Evolutionary conservation across 164 flowering plant species (phyloP).

Genomic region (Berberis thunbergii): DNA sequence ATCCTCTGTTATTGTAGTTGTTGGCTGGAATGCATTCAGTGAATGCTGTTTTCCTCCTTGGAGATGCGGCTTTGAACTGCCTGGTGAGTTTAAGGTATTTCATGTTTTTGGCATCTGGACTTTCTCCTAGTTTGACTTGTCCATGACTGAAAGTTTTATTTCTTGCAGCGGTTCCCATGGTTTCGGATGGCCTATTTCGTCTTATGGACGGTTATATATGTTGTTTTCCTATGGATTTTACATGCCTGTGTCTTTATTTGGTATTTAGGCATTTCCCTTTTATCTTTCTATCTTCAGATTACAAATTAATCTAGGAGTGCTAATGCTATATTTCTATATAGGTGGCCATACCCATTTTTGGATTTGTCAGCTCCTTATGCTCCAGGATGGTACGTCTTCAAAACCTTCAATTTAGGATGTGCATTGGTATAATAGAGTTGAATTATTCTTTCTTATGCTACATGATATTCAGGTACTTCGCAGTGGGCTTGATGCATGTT

Average conservation of each 20-base stretch:
- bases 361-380: slow-evolving; percentile 56
- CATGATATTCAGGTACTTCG: slow-evolving; percentile 54
- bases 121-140: background rate
- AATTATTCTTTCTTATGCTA: background rate
- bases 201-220: slow-evolving; percentile 61
- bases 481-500: slow-evolving; percentile 68
- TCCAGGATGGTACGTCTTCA: slow-evolving; percentile 38
- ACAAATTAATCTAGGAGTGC: background rate
- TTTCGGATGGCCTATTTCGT: slow-evolving; percentile 82
- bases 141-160: background rate
- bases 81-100: slow-evolving; percentile 41
- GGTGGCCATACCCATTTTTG: slow-evolving; percentile 69
- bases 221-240: slow-evolving; percentile 75
- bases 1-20: slow-evolving; percentile 36
- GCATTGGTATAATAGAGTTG: background rate
- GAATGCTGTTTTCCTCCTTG: slow-evolving; percentile 80
- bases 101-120: background rate
- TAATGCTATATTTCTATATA: slow-evolving; percentile 4
- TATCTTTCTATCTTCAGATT: background rate
- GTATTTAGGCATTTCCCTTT: slow-evolving; percentile 26
- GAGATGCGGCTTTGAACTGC: slow-evolving; percentile 66
- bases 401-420: background rate
- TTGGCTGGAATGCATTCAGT: slow-evolving; percentile 72
- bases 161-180: slow-evolving; percentile 68
- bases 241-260: slow-evolving; percentile 62